Base-by-base conservation (phyloP, 495 filamentous ascomycete genomes). In the Penicillium ochrochloron region DNA sequence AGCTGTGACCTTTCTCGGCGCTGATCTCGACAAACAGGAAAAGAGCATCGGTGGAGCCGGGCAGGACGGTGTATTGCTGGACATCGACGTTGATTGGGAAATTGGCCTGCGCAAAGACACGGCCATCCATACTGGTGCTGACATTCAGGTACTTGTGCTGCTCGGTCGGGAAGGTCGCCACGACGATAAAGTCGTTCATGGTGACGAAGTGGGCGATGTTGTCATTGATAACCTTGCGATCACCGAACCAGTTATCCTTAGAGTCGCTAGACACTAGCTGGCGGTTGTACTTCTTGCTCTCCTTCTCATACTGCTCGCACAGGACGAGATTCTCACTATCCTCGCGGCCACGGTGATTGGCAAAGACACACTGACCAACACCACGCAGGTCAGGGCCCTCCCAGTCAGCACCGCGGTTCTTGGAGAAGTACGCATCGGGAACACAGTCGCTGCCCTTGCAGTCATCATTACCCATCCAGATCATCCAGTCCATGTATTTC, bases 181-280 rank as follows among this genome's bases (percentile, higher is more conserved):
- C 92, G 48, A 99, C 85, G 70, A 98, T 92, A 77, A 95, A 99
- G 67, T 97, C 94, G 25, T 90, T 86, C 92, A 96, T 97, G 29
- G 89, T 96, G 6, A 92, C 94, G 75, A 94, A 98, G 51, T 89
- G 87, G 46, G 89, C 88, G 61, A 97, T 89, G 61, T 93, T 84
- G 7, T 84, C 77, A 71, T 90, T 86, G 41, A 83, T 82, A 1
- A 84, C 78, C 33, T 82, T 73, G 59, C 83, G 73, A 29, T 86
- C 83, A n/a, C 82, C 78, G 69, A 95, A 94, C 76, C 64, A 64
- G 34, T 60, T 46, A 12, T 64, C 55, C 48, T 86, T 91, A 61
- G 93, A 85, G 57, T 90, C 82, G 68, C 87, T 94, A 35, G 88
- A 88, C 14, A 92, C 69, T 31, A 99, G 83, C 55, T 88, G 83